Conservation (phyloP, 2,329 filamentous ascomycete species). For the Zymoseptoria crescenta region DNA sequence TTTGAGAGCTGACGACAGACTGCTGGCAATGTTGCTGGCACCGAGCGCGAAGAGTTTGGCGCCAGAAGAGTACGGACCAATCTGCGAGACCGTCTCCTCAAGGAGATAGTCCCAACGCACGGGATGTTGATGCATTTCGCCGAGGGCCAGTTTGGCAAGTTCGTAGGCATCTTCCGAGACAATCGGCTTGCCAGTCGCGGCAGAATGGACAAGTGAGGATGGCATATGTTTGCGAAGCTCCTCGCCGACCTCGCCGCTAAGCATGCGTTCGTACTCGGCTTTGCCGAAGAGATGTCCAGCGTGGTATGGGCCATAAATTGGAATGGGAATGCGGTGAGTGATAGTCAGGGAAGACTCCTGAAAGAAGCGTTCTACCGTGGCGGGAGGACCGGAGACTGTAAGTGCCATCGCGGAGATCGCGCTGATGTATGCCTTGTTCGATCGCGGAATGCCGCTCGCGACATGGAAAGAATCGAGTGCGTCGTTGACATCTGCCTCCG, state of each 20-base stretch:
- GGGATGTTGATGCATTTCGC: constrained; percentile 40
- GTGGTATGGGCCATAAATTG: constrained; percentile 53
- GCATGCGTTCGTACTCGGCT: constrained; percentile 45
- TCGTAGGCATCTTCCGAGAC: constrained; percentile 40
- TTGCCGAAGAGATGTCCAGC: constrained; percentile 48
- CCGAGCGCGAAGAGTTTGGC: constrained; percentile 44
- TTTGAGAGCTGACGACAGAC: constrained; percentile 47
- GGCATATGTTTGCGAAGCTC: constrained; percentile 38
- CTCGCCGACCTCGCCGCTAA: constrained; percentile 35
- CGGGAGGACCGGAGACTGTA: constrained; percentile 52
- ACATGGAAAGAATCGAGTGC: constrained; percentile 52
- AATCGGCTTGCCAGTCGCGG: constrained; percentile 39
- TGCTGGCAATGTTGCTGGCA: constrained; percentile 48
- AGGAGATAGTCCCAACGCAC: constrained; percentile 45
- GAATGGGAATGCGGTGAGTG: constrained; percentile 45
- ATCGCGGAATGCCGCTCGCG: constrained; percentile 43
- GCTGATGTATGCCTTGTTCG: constrained; percentile 50
- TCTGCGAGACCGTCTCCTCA: constrained; percentile 41
- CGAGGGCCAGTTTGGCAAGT: constrained; percentile 36
- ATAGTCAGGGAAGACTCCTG: constrained; percentile 41
- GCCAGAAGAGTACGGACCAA: constrained; percentile 35
- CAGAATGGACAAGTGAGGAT: constrained; percentile 39
- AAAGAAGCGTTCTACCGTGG: constrained; percentile 46
- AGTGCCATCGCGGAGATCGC: constrained; percentile 52
- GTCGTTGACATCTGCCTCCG: constrained; percentile 44